These are phyloP conservation scores for Neonectria coccinea DNA, from an alignment of 2,329 filamentous ascomycete genomes.

Conservation along the genomic window DNA sequence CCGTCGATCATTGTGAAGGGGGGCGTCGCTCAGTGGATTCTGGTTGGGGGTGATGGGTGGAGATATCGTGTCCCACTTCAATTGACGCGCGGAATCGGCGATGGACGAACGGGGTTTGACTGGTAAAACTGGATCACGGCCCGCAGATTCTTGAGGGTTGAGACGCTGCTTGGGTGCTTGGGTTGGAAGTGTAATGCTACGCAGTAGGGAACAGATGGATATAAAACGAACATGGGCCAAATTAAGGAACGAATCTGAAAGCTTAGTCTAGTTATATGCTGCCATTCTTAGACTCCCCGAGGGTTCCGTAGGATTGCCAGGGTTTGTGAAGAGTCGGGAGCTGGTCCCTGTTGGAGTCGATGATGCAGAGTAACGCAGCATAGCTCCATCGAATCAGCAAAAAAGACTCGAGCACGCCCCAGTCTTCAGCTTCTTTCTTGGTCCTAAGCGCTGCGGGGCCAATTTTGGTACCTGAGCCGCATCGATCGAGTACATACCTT, in stretches of 20 bases:
- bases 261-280: neutral
- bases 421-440: too few species aligned
- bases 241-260: neutral
- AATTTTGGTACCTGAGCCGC: too few species aligned
- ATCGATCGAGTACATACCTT: too few species aligned
- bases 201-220: neutral
- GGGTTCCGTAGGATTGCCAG: neutral
- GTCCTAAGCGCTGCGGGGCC: too few species aligned
- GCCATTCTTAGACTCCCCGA: neutral
- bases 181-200: neutral
- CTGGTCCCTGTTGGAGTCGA: neutral
- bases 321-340: neutral
- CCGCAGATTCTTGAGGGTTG: neutral
- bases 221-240: neutral
- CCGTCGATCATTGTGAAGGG: slow-evolving; percentile 6
- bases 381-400: too few species aligned
- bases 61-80: slow-evolving; percentile 6
- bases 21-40: slow-evolving; percentile 4
- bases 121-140: neutral
- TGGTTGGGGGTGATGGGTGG: slow-evolving; percentile 14
- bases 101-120: slow-evolving; percentile 2
- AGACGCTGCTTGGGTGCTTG: neutral
- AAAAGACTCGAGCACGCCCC: too few species aligned
- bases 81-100: slow-evolving; percentile 26
- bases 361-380: neutral